These are phyloP conservation scores for Avicennia marina DNA, from an alignment of 257 asterid species.

Conservation along the genomic window DNA sequence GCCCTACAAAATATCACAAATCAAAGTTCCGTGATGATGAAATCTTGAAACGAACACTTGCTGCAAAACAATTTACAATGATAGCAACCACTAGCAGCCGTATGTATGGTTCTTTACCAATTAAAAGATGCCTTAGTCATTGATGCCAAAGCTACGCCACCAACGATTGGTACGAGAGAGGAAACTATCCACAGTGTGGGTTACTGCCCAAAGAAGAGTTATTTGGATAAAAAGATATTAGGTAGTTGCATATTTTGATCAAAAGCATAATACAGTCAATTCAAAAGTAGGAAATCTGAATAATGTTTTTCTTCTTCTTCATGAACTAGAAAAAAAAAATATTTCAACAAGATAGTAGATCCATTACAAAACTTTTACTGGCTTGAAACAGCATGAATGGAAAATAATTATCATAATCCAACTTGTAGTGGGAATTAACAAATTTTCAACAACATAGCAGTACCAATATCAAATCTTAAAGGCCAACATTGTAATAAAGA, in stretches of 20 bases:
- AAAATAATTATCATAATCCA: neutral
- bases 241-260: neutral
- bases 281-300: neutral
- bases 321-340: neutral
- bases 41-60: conserved; percentile 9
- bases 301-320: neutral
- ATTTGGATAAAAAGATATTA: neutral
- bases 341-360: neutral
- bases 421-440: neutral
- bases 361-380: neutral
- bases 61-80: neutral
- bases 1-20: conserved; percentile 49
- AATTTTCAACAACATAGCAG: neutral
- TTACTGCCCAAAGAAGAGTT: conserved; percentile 40
- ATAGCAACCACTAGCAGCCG: neutral
- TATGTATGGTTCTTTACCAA: conserved; percentile 48
- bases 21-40: neutral
- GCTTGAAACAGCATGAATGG: neutral
- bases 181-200: conserved; percentile 86
- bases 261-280: neutral
- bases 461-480: neutral
- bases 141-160: conserved; percentile 95
- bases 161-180: conserved; percentile 94
- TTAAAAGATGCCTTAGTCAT: conserved; percentile 95
- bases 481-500: neutral